A percentile compares a stretch with the other conserved stretches of the same genome.
Evolutionary conservation across 2,329 filamentous ascomycete species (phyloP).

Genomic region (Thielaviopsis ethacetica): DNA sequence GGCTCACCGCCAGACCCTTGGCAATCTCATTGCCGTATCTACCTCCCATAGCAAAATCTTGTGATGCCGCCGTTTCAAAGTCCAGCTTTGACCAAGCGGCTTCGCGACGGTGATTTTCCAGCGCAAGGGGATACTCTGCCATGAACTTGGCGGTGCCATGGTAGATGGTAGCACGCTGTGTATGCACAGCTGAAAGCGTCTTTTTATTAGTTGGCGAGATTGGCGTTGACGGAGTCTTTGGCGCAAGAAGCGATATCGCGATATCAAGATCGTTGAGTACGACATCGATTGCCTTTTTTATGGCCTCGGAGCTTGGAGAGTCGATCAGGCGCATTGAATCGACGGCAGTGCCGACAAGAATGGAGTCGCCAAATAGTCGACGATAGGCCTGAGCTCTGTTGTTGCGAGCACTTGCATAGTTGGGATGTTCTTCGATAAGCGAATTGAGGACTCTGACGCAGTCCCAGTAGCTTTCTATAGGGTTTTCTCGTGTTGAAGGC

Average conservation of each 20-base stretch:
- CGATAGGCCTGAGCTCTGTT: conserved; percentile 56
- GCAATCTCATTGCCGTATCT: conserved; percentile 50
- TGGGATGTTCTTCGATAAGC: conserved; percentile 41
- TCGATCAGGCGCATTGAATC: conserved; percentile 26
- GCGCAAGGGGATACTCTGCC: conserved; percentile 20
- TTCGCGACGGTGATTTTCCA: conserved; percentile 27
- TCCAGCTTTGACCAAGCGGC: conserved; percentile 33
- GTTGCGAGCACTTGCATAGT: conserved; percentile 57
- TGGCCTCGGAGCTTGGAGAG: conserved; percentile 22
- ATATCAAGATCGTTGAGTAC: conserved; percentile 37
- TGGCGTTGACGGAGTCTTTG: conserved; percentile 29
- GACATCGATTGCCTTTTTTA: conserved; percentile 22
- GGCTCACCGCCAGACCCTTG: conserved; percentile 45
- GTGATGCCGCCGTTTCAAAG: conserved; percentile 46
- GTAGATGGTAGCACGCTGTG: conserved; percentile 52
- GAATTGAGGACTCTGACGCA: conserved; percentile 33
- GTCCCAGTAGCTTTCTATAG: conserved; percentile 28
- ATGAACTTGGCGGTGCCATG: conserved; percentile 39
- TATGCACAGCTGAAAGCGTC: conserved; percentile 53
- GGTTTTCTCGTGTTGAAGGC: conserved; percentile 22
- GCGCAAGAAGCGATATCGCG: conserved; percentile 43
- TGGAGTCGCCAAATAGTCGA: conserved; percentile 43
- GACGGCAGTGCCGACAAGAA: conserved; percentile 29
- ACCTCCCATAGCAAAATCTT: conserved; percentile 47
- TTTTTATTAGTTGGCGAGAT: conserved; percentile 49